These are phyloP conservation scores for Coprinopsis sp. DNA, from an alignment of 768 basidiomycete species.

Conservation along the genomic window DNA sequence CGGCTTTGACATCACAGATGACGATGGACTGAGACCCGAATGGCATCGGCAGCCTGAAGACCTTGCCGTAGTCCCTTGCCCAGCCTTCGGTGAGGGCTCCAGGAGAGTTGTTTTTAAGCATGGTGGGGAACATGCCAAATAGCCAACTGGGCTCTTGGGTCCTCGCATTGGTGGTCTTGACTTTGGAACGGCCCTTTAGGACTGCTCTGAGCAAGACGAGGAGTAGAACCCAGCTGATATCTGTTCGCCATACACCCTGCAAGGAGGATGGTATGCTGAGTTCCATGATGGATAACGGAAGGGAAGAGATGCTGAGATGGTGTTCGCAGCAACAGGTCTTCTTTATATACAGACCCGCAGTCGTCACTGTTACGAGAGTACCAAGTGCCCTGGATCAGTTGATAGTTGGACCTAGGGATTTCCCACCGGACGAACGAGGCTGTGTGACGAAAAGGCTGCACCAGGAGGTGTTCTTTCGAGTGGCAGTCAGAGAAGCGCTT, in stretches of 20 bases:
- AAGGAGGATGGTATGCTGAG: neutral
- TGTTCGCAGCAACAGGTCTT: no score
- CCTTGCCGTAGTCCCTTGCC: slow-evolving; percentile 44
- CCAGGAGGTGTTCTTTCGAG: no score
- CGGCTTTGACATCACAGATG: slow-evolving; percentile 46
- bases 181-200: slow-evolving; percentile 7
- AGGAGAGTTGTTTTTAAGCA: slow-evolving; percentile 25
- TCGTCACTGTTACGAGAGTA: no score
- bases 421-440: no score
- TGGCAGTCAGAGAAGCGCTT: no score
- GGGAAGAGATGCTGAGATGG: neutral
- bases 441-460: no score
- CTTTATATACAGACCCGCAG: no score
- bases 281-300: neutral
- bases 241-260: neutral
- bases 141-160: slow-evolving; percentile 38
- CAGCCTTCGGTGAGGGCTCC: slow-evolving; percentile 39
- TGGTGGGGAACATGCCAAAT: slow-evolving; percentile 32
- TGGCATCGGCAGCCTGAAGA: slow-evolving; percentile 34
- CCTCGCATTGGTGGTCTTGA: slow-evolving; percentile 30
- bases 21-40: slow-evolving; percentile 32
- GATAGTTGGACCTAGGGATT: no score
- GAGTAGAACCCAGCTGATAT: neutral
- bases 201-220: slow-evolving; percentile 3
- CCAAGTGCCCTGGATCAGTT: no score